These are phyloP conservation scores for Rhodamnia rubescens DNA, from an alignment of 345 rosid species.

Conservation along the genomic window DNA sequence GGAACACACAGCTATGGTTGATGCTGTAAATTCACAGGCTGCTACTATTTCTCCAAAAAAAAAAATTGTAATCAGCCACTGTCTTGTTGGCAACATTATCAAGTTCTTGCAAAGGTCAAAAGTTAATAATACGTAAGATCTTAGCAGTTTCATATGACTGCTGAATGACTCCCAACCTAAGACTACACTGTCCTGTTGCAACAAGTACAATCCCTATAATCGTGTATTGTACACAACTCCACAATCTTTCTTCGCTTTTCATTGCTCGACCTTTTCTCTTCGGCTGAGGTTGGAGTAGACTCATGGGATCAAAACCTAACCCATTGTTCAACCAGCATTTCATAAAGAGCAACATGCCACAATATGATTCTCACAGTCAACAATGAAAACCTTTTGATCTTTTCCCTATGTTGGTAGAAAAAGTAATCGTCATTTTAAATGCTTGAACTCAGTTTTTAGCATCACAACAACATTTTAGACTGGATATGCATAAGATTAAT, in stretches of 20 bases:
- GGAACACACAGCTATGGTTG: neutral
- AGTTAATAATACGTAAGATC: neutral
- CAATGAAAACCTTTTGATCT: neutral
- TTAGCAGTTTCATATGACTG: neutral
- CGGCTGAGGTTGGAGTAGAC: neutral
- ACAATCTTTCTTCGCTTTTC: neutral
- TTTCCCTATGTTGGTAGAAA: neutral
- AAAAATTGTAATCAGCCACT: neutral
- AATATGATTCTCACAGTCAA: neutral
- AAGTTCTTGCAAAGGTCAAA: neutral
- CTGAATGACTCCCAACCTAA: neutral
- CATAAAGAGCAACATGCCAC: neutral
- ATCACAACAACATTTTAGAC: neutral
- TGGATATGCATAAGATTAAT: neutral
- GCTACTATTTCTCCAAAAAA: neutral
- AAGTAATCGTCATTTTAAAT: neutral
- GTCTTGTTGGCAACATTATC: neutral
- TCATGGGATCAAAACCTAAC: neutral
- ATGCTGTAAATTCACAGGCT: neutral
- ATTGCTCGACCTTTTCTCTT: neutral
- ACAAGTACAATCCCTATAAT: neutral
- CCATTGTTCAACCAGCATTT: neutral
- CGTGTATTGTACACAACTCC: neutral
- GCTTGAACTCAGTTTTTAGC: neutral
- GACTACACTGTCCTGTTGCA: neutral